These are phyloP conservation scores for Castanea crenata DNA, from an alignment of 306 rosid species.

Conservation along the genomic window DNA sequence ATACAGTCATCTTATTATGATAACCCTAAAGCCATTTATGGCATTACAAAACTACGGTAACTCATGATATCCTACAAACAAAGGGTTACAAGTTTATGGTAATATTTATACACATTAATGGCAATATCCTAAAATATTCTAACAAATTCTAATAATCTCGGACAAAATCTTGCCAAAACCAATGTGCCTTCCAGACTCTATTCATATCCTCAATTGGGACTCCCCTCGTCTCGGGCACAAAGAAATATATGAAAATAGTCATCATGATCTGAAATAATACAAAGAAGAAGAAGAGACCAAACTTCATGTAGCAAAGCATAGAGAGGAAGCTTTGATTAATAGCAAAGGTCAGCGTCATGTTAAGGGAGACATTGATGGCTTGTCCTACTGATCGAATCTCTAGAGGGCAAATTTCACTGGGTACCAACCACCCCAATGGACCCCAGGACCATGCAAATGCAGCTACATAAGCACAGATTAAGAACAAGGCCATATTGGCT, in stretches of 20 bases:
- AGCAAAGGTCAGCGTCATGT: slow-evolving; percentile 51
- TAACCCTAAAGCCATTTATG: too few species aligned
- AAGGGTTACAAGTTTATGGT: too few species aligned
- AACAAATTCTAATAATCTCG: neutral
- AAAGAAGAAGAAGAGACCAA: slow-evolving; percentile 54
- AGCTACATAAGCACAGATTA: slow-evolving; percentile 59
- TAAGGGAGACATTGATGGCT: slow-evolving; percentile 48
- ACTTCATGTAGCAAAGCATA: slow-evolving; percentile 56
- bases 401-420: slow-evolving; percentile 53
- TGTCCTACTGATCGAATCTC: slow-evolving; percentile 60
- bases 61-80: too few species aligned
- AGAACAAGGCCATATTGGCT: slow-evolving; percentile 28
- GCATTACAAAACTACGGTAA: too few species aligned
- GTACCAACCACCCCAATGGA: slow-evolving; percentile 64
- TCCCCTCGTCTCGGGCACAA: slow-evolving; percentile 57
- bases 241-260: slow-evolving; percentile 35
- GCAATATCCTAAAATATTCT: too few species aligned
- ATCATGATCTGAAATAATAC: slow-evolving; percentile 39
- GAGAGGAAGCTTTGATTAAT: slow-evolving; percentile 48
- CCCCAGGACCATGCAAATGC: slow-evolving; percentile 84
- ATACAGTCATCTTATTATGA: too few species aligned
- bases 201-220: slow-evolving; percentile 57
- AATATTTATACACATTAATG: too few species aligned
- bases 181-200: slow-evolving; percentile 45
- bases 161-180: slow-evolving; percentile 49